Percentiles rank a stretch among this genome's conserved stretches.
Evolutionary conservation across 2,329 filamentous ascomycete species (phyloP).

Genomic region (Davidsoniella eucalypti): DNA sequence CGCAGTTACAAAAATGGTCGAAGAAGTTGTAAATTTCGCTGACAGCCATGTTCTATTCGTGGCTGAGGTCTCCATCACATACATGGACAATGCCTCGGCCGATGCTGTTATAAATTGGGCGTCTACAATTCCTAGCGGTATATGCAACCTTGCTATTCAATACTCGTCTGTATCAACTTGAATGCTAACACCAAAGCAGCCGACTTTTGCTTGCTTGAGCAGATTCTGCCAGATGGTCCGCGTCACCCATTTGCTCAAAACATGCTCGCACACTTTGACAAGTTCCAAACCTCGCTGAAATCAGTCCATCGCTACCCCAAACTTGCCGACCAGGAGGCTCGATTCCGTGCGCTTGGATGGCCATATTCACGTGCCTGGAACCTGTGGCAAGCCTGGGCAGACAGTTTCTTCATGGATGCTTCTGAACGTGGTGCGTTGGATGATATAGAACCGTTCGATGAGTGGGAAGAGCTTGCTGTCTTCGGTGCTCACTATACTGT

Average conservation of each 20-base stretch:
- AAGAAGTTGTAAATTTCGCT: conserved; percentile 37
- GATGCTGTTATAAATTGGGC: conserved; percentile 67
- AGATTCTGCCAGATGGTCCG: conserved; percentile 62
- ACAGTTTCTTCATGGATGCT: conserved; percentile 45
- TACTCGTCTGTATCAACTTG: not conserved
- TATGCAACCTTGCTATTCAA: not conserved
- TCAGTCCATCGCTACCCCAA: conserved; percentile 56
- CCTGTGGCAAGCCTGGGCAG: conserved; percentile 71
- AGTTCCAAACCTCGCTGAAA: conserved; percentile 62
- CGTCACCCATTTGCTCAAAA: conserved; percentile 71
- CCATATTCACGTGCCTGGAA: conserved; percentile 41
- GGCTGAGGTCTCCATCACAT: conserved; percentile 81
- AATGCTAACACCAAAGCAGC: conserved; percentile 29
- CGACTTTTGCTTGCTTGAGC: conserved; percentile 74
- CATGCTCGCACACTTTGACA: conserved; percentile 72
- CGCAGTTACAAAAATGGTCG: conserved; percentile 42
- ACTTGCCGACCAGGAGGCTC: conserved; percentile 44
- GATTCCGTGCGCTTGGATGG: conserved; percentile 61
- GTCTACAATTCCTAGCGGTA: conserved; percentile 51
- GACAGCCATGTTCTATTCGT: conserved; percentile 57
- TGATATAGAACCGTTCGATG: conserved; percentile 68
- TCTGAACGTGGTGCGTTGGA: conserved; percentile 48
- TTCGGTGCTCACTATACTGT: conserved; percentile 77
- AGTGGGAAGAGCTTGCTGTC: conserved; percentile 87
- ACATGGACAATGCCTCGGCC: conserved; percentile 61